phyloP scores from a whole-genome alignment of 2,329 filamentous ascomycete species.

The Paracoccidioides lutzii region DNA sequence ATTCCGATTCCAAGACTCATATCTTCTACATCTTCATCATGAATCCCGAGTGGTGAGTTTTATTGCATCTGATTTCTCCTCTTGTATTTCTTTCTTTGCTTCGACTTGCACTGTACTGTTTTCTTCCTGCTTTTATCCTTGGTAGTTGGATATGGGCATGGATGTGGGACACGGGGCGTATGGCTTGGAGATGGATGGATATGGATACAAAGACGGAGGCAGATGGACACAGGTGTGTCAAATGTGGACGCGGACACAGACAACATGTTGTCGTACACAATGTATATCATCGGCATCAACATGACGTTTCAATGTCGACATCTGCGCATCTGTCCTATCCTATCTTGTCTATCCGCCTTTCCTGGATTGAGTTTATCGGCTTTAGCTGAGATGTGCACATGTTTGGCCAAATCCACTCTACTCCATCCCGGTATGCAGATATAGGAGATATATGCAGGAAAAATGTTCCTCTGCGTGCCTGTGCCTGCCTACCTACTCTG shows the following conservation, averaged over 20 bases:
- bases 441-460: too few relatives aligned
- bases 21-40: too few relatives aligned
- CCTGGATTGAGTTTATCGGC: background rate
- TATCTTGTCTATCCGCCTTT: background rate
- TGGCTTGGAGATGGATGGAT: background rate
- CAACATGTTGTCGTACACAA: background rate
- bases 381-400: background rate
- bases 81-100: background rate
- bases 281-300: background rate
- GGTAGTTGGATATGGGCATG: background rate
- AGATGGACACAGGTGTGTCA: too few relatives aligned
- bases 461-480: too few relatives aligned
- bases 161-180: background rate
- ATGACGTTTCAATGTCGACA: background rate
- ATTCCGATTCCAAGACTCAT: too few relatives aligned
- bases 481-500: too few relatives aligned
- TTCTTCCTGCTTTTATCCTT: background rate
- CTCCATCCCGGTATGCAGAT: too few relatives aligned
- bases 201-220: too few relatives aligned
- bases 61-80: background rate
- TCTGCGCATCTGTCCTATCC: background rate
- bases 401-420: background rate
- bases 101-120: background rate
- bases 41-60: constrained; percentile 38
- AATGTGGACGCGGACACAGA: too few relatives aligned